Evolutionary conservation across 352 stramenopile species (phyloP).

Genomic region (Phytophthora fragariae): DNA sequence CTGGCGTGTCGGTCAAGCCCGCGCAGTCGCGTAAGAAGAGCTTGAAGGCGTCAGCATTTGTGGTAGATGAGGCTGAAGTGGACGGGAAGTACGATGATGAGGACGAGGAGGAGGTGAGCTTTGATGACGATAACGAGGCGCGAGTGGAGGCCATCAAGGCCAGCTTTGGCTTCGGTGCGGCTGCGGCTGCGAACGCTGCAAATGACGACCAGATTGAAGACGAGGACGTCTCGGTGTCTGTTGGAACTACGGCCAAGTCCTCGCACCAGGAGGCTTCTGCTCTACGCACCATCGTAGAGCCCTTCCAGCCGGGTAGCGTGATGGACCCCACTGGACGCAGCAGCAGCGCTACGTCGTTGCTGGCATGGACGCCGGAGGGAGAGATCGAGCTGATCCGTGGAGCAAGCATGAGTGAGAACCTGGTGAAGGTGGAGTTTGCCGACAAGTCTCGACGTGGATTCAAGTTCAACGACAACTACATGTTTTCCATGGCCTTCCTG

Average conservation of each 20-base stretch:
- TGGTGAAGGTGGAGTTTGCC: slow-evolving; percentile 83
- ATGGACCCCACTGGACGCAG: slow-evolving; percentile 41
- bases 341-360: slow-evolving; percentile 50
- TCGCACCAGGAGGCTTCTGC: slow-evolving; percentile 21
- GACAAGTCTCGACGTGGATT: slow-evolving; percentile 87
- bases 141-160: slow-evolving; percentile 85
- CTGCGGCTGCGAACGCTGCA: slow-evolving; percentile 33
- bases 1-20: not conserved
- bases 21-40: slow-evolving; percentile 38
- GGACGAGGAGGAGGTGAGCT: slow-evolving; percentile 48
- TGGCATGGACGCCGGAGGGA: slow-evolving; percentile 78
- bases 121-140: slow-evolving; percentile 71
- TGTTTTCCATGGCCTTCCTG: slow-evolving; percentile 80
- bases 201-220: slow-evolving; percentile 37
- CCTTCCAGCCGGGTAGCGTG: slow-evolving; percentile 74
- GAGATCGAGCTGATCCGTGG: slow-evolving; percentile 85
- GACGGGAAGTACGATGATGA: slow-evolving; percentile 42
- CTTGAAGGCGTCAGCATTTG: slow-evolving; percentile 46
- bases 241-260: slow-evolving; percentile 1
- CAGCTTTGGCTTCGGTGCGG: slow-evolving; percentile 79
- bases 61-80: slow-evolving; percentile 61
- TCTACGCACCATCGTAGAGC: slow-evolving; percentile 52
- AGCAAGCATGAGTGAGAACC: slow-evolving; percentile 70
- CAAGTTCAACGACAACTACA: slow-evolving; percentile 89
- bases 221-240: slow-evolving; percentile 20